A percentile compares a stretch with the other conserved stretches of the same genome.
Evolutionary conservation across 306 rosid species (phyloP).

Genomic region (Quillaja saponaria): DNA sequence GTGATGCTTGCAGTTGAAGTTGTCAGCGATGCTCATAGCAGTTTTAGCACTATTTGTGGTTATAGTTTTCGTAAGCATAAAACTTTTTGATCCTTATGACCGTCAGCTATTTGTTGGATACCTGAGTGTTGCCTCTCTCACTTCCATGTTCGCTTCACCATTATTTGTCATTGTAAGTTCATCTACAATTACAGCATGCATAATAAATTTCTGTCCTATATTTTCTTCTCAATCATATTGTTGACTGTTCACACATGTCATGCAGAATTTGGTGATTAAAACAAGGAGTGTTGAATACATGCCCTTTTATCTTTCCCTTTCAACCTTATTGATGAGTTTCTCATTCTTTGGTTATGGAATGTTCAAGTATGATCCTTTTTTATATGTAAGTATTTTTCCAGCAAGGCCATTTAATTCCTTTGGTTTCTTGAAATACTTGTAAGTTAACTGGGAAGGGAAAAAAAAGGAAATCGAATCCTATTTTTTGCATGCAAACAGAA

Average conservation of each 20-base stretch:
- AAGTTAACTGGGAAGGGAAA: too few species aligned
- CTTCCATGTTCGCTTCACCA: constrained; percentile 51
- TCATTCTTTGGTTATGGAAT: constrained; percentile 43
- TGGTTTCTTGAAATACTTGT: too few species aligned
- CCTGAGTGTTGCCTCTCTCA: constrained; percentile 41
- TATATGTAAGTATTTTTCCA: constrained; percentile 37
- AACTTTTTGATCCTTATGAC: constrained; percentile 16
- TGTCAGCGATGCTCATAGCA: constrained; percentile 34
- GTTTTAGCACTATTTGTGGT: constrained; percentile 26
- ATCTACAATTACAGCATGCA: background rate
- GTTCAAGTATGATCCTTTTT: constrained; percentile 39
- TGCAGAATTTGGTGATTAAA: constrained; percentile 45
- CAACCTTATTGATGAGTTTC: constrained; percentile 51
- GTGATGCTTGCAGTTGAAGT: constrained; percentile 37
- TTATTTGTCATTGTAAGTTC: constrained; percentile 44
- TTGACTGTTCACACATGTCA: background rate
- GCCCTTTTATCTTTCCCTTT: constrained; percentile 46
- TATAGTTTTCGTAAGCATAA: constrained; percentile 26
- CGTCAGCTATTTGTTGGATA: constrained; percentile 36
- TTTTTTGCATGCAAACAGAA: too few species aligned
- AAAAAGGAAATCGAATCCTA: too few species aligned
- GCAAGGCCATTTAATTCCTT: background rate
- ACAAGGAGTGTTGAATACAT: constrained; percentile 44
- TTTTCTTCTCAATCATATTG: background rate
- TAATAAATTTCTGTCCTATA: background rate